Base-by-base conservation (phyloP, 2,329 filamentous ascomycete genomes). In the Fusarium decemcellulare region DNA sequence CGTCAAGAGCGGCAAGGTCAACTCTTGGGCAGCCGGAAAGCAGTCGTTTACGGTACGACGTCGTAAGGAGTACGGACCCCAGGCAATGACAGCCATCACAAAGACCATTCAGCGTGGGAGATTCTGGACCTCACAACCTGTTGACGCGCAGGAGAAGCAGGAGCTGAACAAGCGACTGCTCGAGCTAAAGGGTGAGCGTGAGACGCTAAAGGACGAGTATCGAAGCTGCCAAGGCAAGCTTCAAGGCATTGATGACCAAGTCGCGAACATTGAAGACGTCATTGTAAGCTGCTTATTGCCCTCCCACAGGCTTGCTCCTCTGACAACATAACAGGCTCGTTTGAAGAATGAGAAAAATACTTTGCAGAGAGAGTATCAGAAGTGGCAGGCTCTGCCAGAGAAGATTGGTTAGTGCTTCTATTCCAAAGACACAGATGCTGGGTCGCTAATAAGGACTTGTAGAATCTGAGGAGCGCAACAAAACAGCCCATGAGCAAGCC, bases 51-150 rank as follows among this genome's bases (percentile, higher is more conserved):
- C 84, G 18, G 87, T 96, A 54, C 86, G 85, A 7, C 89, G 92
- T 15, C 90, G 95, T 50, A 86, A 84, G 68, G 95, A 98, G 77
- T 98, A 98, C 78, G 94, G 93, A 3, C 87, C 90, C 2, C 83
- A 86, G 50, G 93, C 92, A 14, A 88, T 88, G 50, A 93, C 93
- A 2, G 94, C 92, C 1, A 84, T 86, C 23, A 90, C 92, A 14
- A 87, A 84, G 37, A 83, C 83, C 57, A 81, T 98, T 14, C 83
- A 79, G 15, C 80, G 79, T 2, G 93, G 93, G 6, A 82, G 77
- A 37, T 88, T 87, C 74, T 98, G 96, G 90, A 94, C 91, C 1
- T 90, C 94, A 47, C 90, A 93, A 65, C 91, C 93, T 4, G 86
- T 94, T 8, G 93, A 97, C 75, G 81, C 81, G 5, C 82, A 87